These are phyloP conservation scores for Melaleuca alternifolia DNA, from an alignment of 345 rosid genomes.

Conservation along the genomic window DNA sequence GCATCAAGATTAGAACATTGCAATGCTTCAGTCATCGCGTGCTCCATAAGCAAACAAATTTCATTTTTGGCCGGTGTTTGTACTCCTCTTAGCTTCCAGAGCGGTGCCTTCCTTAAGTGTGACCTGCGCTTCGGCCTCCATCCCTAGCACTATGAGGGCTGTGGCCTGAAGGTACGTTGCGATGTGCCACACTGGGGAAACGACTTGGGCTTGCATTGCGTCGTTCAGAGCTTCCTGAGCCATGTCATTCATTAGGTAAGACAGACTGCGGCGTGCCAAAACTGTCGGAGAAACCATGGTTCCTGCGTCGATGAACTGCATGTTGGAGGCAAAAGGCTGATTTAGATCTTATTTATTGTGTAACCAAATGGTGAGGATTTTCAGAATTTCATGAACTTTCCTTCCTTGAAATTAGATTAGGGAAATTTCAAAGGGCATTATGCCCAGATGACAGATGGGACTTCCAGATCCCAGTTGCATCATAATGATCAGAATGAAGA, in stretches of 20 bases:
- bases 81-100: constrained; percentile 48
- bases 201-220: constrained; percentile 83
- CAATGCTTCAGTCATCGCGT: not conserved
- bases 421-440: not conserved
- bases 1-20: not conserved
- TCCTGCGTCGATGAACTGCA: constrained; percentile 78
- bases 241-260: constrained; percentile 66
- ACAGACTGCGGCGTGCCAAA: constrained; percentile 72
- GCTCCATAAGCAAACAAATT: not conserved
- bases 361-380: not conserved
- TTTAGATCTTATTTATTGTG: not conserved
- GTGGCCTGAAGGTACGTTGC: constrained; percentile 87
- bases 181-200: constrained; percentile 76
- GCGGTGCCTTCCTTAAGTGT: constrained; percentile 66
- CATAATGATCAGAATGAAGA: not conserved
- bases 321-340: not conserved
- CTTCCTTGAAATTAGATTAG: not conserved
- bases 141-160: constrained; percentile 52
- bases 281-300: constrained; percentile 88
- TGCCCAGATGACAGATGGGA: not conserved
- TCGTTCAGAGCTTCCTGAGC: constrained; percentile 71
- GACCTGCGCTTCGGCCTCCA: constrained; percentile 60
- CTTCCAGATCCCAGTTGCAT: not conserved
- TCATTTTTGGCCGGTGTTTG: constrained; percentile 7
- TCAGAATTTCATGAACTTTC: not conserved